Base-by-base conservation (phyloP, 1,284 basidiomycete genomes). In the Spongiforma sp. region DNA sequence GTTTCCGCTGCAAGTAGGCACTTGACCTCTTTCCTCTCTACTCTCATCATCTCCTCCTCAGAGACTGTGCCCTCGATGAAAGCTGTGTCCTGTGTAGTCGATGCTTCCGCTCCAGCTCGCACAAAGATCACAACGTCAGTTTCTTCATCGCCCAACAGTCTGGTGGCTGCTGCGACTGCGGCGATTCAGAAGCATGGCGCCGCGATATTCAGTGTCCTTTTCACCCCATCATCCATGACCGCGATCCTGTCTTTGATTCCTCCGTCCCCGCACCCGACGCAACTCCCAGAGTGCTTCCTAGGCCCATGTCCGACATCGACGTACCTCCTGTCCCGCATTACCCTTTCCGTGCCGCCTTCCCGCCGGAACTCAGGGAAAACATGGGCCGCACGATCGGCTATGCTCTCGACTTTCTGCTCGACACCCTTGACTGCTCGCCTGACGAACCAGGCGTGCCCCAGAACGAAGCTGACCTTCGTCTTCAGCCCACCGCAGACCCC, bases 151-250 rank as follows among this genome's bases (percentile, higher is more conserved):
- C 93, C 14, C 93, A 95, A 67, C 93, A 96, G 71, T 92, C 93
- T 0, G 93, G 94, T 12, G 93, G 94, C 5, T 95, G 93, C 68
- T 98, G 96, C 75, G 95, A 97, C 78, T 98, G 96, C 71, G 94
- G 95, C 26, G 95, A 97, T 73, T 82, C 85, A 32, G 93, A 96
- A 73, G 94, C 94, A 3, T 98, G 95, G 94, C 83, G 88, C 34
- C 71, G 73, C 8, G 80, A 85, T 34, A 84, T 93, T 26, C 79
- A 83, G 9, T 97, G 95, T 75, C 86, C 89, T 1, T 86, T 86
- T 71, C 95, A 96, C 73, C 85, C 87, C 11, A 69, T 78, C 48
- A 64, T 73, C 37, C 60, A 52, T 34, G 63, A 62, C 10, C 7
- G 63, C 3, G 66, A 70, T 46, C 59, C 17, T 1, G 5, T 46